These are phyloP conservation scores for Themeda triandra DNA, from an alignment of 176 grass and related monocot species.

Conservation along the genomic window DNA sequence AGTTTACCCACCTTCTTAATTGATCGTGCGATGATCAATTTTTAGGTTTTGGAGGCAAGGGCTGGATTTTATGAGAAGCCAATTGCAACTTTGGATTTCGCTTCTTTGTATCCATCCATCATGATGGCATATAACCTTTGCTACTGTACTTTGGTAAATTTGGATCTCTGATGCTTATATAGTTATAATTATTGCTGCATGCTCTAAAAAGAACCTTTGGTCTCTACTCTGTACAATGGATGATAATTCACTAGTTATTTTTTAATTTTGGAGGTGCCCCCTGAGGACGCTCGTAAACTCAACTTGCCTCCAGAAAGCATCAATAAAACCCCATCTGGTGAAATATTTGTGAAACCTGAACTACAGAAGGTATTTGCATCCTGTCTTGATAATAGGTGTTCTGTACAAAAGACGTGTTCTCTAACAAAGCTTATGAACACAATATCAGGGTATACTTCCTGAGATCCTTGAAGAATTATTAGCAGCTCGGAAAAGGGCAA, in stretches of 20 bases:
- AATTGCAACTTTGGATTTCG: conserved; percentile 98
- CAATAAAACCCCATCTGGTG: conserved; percentile 94
- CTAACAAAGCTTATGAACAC: conserved; percentile 17
- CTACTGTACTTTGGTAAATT: conserved; percentile 96
- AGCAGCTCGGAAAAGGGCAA: conserved; percentile 95
- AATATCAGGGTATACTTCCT: conserved; percentile 92
- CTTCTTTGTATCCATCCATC: conserved; percentile 98
- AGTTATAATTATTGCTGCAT: neutral
- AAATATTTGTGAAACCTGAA: conserved; percentile 93
- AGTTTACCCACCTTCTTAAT: neutral
- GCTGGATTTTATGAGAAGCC: conserved; percentile 99
- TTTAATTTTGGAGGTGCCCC: conserved; percentile 64
- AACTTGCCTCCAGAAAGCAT: conserved; percentile 78
- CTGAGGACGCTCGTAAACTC: conserved; percentile 79
- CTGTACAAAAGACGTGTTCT: neutral
- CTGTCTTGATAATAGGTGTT: conserved; percentile 10
- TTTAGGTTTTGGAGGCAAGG: conserved; percentile 96
- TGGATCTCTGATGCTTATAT: conserved; percentile 4
- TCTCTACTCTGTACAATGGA: conserved; percentile 23
- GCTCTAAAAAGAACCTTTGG: neutral
- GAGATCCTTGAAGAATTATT: conserved; percentile 98
- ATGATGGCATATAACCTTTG: conserved; percentile 99
- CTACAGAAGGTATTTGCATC: conserved; percentile 77
- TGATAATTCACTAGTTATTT: neutral
- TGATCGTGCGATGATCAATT: conserved; percentile 1